These are phyloP conservation scores for Diaporthe amygdali DNA, from an alignment of 2,329 filamentous ascomycete species.

Conservation along the genomic window DNA sequence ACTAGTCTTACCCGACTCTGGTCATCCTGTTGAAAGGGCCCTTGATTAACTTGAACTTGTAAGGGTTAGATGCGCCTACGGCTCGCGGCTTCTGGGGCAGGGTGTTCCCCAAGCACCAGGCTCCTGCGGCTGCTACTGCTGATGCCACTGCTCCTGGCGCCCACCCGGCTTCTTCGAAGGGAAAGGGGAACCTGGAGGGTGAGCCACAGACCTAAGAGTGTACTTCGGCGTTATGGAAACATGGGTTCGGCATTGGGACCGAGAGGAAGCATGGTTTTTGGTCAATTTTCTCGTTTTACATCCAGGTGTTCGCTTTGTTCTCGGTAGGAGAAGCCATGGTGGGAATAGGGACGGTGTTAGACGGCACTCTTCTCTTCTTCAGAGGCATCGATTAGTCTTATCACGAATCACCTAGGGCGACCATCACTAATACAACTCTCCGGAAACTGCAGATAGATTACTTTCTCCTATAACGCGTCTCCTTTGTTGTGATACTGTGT, in stretches of 20 bases:
- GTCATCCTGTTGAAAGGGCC: not conserved
- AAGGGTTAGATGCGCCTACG: not conserved
- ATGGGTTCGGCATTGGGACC: no score
- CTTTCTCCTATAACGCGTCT: not conserved
- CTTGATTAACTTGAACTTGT: not conserved
- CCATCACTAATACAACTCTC: not conserved
- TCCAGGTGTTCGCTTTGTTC: no score
- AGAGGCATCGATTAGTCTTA: not conserved
- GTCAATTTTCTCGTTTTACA: not conserved
- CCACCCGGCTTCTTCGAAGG: not conserved
- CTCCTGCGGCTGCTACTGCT: not conserved
- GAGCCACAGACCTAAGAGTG: not conserved
- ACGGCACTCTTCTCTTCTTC: not conserved
- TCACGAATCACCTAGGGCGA: slow-evolving; percentile 14
- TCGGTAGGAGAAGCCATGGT: not conserved
- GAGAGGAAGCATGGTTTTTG: not conserved
- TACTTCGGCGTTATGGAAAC: not conserved
- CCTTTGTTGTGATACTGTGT: not conserved
- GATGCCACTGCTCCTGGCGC: not conserved
- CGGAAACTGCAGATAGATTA: not conserved
- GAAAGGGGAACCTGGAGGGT: not conserved
- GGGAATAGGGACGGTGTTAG: not conserved
- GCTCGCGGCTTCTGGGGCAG: slow-evolving; percentile 15
- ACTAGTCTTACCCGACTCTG: not conserved
- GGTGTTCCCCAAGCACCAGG: slow-evolving; percentile 12